Evolutionary conservation across 352 stramenopile species (phyloP), one percentile per base, ranked within the genome.

Genomic region (Phytophthora capsici): DNA sequence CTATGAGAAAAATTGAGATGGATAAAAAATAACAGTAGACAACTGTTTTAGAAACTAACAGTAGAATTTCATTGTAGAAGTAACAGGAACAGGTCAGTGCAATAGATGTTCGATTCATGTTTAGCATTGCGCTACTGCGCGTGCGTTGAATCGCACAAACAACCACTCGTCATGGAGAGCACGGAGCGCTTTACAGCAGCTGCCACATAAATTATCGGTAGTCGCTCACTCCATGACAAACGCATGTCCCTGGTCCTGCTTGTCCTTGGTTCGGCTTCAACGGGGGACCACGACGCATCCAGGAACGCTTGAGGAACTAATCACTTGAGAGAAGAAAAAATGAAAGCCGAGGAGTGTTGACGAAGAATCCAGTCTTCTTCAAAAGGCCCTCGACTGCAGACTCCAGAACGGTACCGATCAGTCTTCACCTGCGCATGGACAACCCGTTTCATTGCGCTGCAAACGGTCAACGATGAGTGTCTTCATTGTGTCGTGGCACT

Each of bases 401-500:
- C 28, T 62, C 36, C 34, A 54, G 37, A 20, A 48, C 37, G 13
- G 4, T 20, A 28, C 20, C 36, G 16, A 47, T 73, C 69, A 73
- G 38, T 77, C 63, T 3, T 67, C 56, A 25, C 58, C 55, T 40
- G 38, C 45, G 19, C 69, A 73, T 36, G 57, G 48, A 54, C 54
- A 71, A 4, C 38, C 53, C 16, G 63, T 63, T 3, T 77, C 71
- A 26, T 71, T 65, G 36, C 60, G 70, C 47, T 75, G 59, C 17
- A 90, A 52, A 34, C 74, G 74, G 44, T 88, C 74, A 7, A 83
- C 69, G 36, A 89, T 82, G 19, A 88, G 66, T 16, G 73, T 80
- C 56, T 85, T 83, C 75, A 90, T 82, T 53, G 80, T 84, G 60
- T 89, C 79, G 38, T 80, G 69, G 47, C 76, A 83, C 55, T 78